Conservation (phyloP, 805 yeast species). For the Starmerella davenportii region DNA sequence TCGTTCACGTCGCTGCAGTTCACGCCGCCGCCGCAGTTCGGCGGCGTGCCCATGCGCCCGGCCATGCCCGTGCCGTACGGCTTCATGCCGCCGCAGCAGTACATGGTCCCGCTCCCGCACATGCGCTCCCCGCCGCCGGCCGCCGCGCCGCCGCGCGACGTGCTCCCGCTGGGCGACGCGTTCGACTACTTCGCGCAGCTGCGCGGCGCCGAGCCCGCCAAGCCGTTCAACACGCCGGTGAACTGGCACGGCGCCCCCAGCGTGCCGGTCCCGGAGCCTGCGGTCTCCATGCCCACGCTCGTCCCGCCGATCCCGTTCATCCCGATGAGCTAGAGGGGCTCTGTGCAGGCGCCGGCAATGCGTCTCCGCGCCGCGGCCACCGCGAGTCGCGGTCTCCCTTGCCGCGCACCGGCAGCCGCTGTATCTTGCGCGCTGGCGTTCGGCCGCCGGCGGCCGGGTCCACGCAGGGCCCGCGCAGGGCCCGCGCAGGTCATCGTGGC, state of each 20-base stretch:
- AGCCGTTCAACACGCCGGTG: constrained; percentile 13
- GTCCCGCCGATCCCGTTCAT: neutral
- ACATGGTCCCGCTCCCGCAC: constrained; percentile 6
- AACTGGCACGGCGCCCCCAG: constrained; percentile 11
- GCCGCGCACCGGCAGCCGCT: too few species aligned
- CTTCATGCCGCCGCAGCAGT: constrained; percentile 10
- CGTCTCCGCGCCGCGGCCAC: too few species aligned
- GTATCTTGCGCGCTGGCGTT: too few species aligned
- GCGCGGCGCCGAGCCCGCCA: constrained; percentile 21
- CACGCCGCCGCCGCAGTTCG: constrained; percentile 20
- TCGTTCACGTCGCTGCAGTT: constrained; percentile 19
- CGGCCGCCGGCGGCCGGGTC: too few species aligned
- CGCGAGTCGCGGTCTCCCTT: too few species aligned
- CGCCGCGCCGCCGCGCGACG: constrained; percentile 1
- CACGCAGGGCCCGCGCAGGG: too few species aligned
- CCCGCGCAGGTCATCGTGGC: too few species aligned
- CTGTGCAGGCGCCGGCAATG: too few species aligned
- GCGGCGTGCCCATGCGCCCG: constrained; percentile 1
- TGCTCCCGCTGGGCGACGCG: constrained; percentile 3
- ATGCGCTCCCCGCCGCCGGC: neutral
- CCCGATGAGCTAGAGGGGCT: neutral
- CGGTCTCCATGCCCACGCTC: constrained; percentile 5
- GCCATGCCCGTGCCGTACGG: constrained; percentile 4
- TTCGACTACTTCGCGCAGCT: constrained; percentile 16
- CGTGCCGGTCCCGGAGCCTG: constrained; percentile 9